Conservation (phyloP, 768 basidiomycete genomes). For the Termitomyces sp. region DNA sequence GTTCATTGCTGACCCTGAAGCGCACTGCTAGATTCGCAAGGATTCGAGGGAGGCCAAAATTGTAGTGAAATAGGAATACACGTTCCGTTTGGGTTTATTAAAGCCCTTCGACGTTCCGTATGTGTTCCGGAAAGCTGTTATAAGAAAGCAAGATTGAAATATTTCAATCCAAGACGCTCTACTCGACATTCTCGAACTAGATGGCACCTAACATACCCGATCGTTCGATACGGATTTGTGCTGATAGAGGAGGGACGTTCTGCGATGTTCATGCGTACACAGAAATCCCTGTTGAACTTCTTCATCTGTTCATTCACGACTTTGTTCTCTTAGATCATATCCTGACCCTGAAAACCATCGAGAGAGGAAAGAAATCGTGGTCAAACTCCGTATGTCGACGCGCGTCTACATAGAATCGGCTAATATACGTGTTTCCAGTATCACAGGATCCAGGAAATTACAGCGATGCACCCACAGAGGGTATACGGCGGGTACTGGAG, state of each 20-base stretch:
- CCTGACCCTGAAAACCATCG: conserved; percentile 60
- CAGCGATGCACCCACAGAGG: conserved; percentile 90
- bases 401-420: background rate
- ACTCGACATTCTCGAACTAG: background rate
- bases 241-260: conserved; percentile 90
- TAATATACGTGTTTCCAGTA: conserved; percentile 39
- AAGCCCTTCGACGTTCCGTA: conserved; percentile 7
- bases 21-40: background rate
- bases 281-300: background rate
- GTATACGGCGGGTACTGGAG: conserved; percentile 84
- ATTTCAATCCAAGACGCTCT: background rate
- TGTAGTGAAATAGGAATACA: background rate
- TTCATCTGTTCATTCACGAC: background rate
- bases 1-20: background rate
- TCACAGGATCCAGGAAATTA: conserved; percentile 90
- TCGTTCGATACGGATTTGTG: conserved; percentile 79
- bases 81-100: background rate
- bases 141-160: conserved; percentile 4
- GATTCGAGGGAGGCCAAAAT: background rate
- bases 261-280: conserved; percentile 84
- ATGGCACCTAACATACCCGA: conserved; percentile 45
- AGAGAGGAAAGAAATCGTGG: conserved; percentile 75
- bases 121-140: conserved; percentile 8
- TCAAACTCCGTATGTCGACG: conserved; percentile 73
- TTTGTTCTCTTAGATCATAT: conserved; percentile 51